A percentile compares a stretch with the other conserved stretches of the same genome.
Evolutionary conservation across 2,329 filamentous ascomycete genomes (phyloP).

Genomic region (Chaetothyriales sp.): DNA sequence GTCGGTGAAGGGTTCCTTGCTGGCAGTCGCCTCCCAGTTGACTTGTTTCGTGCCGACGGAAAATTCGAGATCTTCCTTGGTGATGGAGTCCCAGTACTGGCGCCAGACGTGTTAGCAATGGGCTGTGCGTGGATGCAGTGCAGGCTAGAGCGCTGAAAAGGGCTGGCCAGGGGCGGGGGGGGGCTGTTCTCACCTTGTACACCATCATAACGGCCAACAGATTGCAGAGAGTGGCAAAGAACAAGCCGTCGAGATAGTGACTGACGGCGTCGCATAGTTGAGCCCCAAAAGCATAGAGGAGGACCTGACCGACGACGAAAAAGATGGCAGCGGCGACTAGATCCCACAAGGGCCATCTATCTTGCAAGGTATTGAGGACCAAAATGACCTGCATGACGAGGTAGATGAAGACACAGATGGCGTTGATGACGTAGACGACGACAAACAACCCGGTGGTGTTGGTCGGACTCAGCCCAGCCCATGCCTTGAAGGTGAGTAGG

Average conservation of each 20-base stretch:
- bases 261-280: slow-evolving; percentile 70
- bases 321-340: slow-evolving; percentile 84
- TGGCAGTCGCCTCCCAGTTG: slow-evolving; percentile 63
- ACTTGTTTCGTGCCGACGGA: slow-evolving; percentile 89
- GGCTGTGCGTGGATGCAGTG: not conserved
- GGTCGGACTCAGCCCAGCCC: slow-evolving; percentile 70
- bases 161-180: not conserved
- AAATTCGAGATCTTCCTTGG: slow-evolving; percentile 94
- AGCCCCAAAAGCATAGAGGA: slow-evolving; percentile 79
- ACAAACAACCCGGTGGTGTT: slow-evolving; percentile 85
- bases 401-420: slow-evolving; percentile 73
- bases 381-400: slow-evolving; percentile 76
- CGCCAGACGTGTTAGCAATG: slow-evolving; percentile 20
- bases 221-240: slow-evolving; percentile 90
- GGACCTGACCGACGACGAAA: slow-evolving; percentile 80
- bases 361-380: slow-evolving; percentile 77
- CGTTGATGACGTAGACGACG: slow-evolving; percentile 82
- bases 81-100: slow-evolving; percentile 98
- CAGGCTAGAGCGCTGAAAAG: not conserved
- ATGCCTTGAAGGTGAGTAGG: slow-evolving; percentile 82
- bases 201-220: slow-evolving; percentile 97
- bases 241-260: slow-evolving; percentile 88
- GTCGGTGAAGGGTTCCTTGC: slow-evolving; percentile 80
- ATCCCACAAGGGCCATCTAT: slow-evolving; percentile 88
- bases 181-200: slow-evolving; percentile 61